A percentile compares a stretch with the other conserved stretches of the same genome.
These are phyloP conservation scores for Lolium multiflorum DNA, from an alignment of 176 grass and related monocot genomes.

Conservation along the genomic window DNA sequence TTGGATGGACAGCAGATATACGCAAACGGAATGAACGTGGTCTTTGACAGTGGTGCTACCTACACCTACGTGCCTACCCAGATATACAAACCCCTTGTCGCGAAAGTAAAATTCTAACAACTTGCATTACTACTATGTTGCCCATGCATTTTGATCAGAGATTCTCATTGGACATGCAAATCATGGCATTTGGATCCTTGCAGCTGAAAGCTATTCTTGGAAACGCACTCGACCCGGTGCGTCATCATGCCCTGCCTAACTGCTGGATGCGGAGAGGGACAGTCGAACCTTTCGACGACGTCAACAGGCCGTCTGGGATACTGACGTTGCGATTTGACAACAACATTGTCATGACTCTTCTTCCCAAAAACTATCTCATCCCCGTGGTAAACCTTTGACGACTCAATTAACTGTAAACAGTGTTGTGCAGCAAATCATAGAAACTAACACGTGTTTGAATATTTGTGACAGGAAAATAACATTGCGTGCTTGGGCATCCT, in stretches of 20 bases:
- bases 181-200: conserved; percentile 24
- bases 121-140: not conserved
- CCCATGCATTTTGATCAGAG: conserved; percentile 19
- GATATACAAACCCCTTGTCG: not conserved
- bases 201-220: conserved; percentile 57
- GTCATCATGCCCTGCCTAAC: conserved; percentile 50
- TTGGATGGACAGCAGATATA: not conserved
- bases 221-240: conserved; percentile 39
- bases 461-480: conserved; percentile 55
- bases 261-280: conserved; percentile 64
- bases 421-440: not conserved
- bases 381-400: conserved; percentile 57
- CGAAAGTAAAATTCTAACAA: conserved; percentile 39
- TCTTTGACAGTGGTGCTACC: conserved; percentile 15
- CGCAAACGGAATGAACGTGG: not conserved
- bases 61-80: not conserved
- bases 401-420: conserved; percentile 12
- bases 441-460: conserved; percentile 20
- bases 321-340: conserved; percentile 62
- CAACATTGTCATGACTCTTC: conserved; percentile 61
- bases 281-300: too few species aligned
- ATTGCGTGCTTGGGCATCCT: conserved; percentile 90
- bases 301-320: conserved; percentile 68
- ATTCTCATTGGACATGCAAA: not conserved
- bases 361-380: conserved; percentile 82